Evolutionary conservation across 2,329 filamentous ascomycete genomes (phyloP).

Genomic region (Trichoderma polysporum): DNA sequence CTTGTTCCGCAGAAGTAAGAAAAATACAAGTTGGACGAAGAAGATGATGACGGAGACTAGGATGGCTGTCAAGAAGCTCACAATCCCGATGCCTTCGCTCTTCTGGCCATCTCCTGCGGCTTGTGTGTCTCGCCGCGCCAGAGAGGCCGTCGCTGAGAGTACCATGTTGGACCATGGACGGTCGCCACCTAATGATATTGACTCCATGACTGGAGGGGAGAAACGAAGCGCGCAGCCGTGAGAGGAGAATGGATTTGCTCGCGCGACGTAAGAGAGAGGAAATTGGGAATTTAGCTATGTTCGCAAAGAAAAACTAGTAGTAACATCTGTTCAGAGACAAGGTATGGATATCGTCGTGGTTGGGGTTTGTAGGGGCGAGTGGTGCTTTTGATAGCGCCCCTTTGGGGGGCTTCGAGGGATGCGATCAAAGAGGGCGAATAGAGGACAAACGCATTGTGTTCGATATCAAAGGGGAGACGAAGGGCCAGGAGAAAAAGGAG

Average conservation of each 20-base stretch:
- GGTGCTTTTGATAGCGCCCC: not conserved
- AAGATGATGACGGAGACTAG: slow-evolving; percentile 63
- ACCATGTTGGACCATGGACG: not conserved
- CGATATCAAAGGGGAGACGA: not conserved
- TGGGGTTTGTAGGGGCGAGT: not conserved
- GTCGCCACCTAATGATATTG: not conserved
- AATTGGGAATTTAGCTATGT: not conserved
- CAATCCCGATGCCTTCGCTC: slow-evolving; percentile 39
- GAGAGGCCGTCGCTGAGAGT: not conserved
- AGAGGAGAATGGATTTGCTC: not conserved
- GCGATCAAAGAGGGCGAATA: not conserved
- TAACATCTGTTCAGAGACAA: not conserved
- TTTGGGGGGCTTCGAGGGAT: not conserved
- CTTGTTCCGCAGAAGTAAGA: slow-evolving; percentile 74
- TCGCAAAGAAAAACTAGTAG: not conserved
- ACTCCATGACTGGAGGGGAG: slow-evolving; percentile 7
- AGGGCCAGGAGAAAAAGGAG: slow-evolving; percentile 3
- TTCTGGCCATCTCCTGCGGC: slow-evolving; percentile 12
- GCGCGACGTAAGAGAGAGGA: not conserved
- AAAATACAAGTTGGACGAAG: slow-evolving; percentile 64
- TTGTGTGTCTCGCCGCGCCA: slow-evolving; percentile 6
- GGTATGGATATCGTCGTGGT: not conserved
- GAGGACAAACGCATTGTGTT: not conserved
- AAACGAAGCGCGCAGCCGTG: not conserved
- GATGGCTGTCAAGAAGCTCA: slow-evolving; percentile 62